These are phyloP conservation scores for Chiua virens DNA, from an alignment of 768 basidiomycete species.

Conservation along the genomic window DNA sequence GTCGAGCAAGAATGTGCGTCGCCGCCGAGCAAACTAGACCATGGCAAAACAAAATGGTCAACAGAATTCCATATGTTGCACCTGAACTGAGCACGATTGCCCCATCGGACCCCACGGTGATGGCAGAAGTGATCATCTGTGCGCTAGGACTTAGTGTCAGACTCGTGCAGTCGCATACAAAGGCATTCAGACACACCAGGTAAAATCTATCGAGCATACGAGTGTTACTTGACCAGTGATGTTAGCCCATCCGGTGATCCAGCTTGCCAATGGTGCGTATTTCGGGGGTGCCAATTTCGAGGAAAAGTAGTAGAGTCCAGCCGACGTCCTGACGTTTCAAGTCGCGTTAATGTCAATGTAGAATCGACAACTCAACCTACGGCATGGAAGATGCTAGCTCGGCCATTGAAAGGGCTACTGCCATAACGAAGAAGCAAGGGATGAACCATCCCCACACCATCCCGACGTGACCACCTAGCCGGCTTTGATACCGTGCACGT, in stretches of 20 bases:
- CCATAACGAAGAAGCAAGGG: slow-evolving; percentile 65
- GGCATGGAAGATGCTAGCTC: slow-evolving; percentile 76
- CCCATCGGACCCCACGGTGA: slow-evolving; percentile 60
- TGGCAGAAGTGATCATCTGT: slow-evolving; percentile 75
- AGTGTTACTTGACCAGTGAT: slow-evolving; percentile 69
- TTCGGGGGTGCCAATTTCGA: slow-evolving; percentile 67
- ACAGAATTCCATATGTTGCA: slow-evolving; percentile 65
- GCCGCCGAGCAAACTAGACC: slow-evolving; percentile 72
- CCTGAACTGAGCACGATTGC: slow-evolving; percentile 51
- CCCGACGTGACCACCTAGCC: slow-evolving; percentile 68
- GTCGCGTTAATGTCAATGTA: neutral
- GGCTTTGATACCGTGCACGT: neutral
- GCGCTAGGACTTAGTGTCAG: slow-evolving; percentile 39
- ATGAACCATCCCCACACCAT: slow-evolving; percentile 80
- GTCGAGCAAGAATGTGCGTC: slow-evolving; percentile 59
- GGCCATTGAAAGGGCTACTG: slow-evolving; percentile 69
- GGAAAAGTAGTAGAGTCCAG: slow-evolving; percentile 78
- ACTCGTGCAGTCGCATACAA: neutral
- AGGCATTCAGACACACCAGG: slow-evolving; percentile 40
- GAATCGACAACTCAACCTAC: slow-evolving; percentile 39
- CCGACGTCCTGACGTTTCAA: slow-evolving; percentile 56
- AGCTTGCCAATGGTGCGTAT: slow-evolving; percentile 61
- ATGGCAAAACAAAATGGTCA: slow-evolving; percentile 64
- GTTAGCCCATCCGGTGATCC: slow-evolving; percentile 67
- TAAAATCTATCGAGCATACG: slow-evolving; percentile 75